Conservation (phyloP, 1,284 basidiomycete species). For the Heimioporus punctisporus region DNA sequence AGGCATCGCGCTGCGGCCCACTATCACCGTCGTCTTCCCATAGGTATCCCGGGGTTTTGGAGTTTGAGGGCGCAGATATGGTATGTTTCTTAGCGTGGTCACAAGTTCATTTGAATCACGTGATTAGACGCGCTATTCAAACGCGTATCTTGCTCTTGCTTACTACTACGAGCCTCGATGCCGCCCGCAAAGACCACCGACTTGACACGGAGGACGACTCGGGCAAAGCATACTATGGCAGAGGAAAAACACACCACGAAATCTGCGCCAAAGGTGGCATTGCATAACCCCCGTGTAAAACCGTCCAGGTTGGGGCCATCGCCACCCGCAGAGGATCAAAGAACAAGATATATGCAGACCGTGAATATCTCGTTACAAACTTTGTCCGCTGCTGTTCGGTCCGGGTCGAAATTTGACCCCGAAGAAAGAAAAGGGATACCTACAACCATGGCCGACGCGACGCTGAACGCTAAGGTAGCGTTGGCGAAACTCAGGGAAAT, state of each 20-base stretch:
- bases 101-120: too few relatives aligned
- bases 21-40: too few relatives aligned
- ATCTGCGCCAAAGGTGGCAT: conserved; percentile 3
- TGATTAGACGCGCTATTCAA: too few relatives aligned
- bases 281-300: conserved; percentile 5
- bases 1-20: too few relatives aligned
- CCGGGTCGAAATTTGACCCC: conserved; percentile 53
- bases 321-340: conserved; percentile 27
- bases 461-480: conserved; percentile 36
- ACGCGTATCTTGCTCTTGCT: too few relatives aligned
- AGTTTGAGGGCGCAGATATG: too few relatives aligned
- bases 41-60: too few relatives aligned
- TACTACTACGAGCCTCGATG: too few relatives aligned
- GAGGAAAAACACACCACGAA: conserved; percentile 7
- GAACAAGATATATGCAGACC: conserved; percentile 50
- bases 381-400: conserved; percentile 51
- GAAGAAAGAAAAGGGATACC: conserved; percentile 16
- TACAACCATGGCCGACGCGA: conserved; percentile 34
- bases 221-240: conserved; percentile 9
- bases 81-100: too few relatives aligned
- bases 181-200: conserved; percentile 9
- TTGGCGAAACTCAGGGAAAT: conserved; percentile 48
- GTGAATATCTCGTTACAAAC: conserved; percentile 64
- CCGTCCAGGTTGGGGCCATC: neutral
- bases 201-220: conserved; percentile 12